Conservation (phyloP, 306 rosid genomes). For the Carpinus viminea region DNA sequence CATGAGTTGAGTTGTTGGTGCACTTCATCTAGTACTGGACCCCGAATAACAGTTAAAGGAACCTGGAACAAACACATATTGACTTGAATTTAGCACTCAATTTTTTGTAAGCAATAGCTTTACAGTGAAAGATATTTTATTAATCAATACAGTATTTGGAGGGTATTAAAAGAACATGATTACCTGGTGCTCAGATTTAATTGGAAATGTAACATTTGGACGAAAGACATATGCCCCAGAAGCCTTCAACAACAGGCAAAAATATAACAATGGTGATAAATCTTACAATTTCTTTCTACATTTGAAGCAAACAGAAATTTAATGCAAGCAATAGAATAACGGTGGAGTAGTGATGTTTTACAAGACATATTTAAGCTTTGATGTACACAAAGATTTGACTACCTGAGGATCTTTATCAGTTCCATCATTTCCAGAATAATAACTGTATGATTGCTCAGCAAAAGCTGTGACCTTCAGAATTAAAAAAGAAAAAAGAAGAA, state of each 20-base stretch:
- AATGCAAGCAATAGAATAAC: conserved; percentile 16
- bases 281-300: not conserved
- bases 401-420: conserved; percentile 40
- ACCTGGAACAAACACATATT: conserved; percentile 25
- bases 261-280: conserved; percentile 2
- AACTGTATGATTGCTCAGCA: conserved; percentile 40
- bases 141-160: conserved; percentile 1
- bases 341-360: conserved; percentile 17
- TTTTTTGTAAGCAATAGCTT: conserved; percentile 13
- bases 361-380: conserved; percentile 12
- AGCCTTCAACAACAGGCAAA: conserved; percentile 29
- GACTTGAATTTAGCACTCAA: conserved; percentile 19
- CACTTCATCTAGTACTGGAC: conserved; percentile 59
- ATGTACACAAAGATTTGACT: conserved; percentile 15
- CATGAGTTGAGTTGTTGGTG: conserved; percentile 54
- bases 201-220: conserved; percentile 46
- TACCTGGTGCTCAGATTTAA: conserved; percentile 37
- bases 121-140: conserved; percentile 4
- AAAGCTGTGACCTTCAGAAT: conserved; percentile 47
- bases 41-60: conserved; percentile 43
- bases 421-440: conserved; percentile 40
- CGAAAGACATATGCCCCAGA: conserved; percentile 65
- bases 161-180: not conserved
- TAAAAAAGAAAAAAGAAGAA: not conserved
- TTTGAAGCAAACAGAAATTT: not conserved